Conservation (phyloP, 352 stramenopile species). For the Phytophthora cajani region DNA sequence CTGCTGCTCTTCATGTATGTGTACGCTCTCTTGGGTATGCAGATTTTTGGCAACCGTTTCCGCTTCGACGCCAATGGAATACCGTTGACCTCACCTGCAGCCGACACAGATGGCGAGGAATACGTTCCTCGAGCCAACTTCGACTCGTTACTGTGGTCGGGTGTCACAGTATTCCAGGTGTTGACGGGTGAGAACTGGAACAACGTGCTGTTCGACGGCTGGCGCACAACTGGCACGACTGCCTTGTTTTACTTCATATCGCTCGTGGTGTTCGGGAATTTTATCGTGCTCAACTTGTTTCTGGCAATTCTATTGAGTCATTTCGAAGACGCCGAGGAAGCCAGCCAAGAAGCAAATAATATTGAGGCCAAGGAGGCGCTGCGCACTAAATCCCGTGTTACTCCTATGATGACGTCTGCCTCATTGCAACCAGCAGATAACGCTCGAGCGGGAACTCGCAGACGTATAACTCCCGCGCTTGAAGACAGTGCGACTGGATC, state of each 20-base stretch:
- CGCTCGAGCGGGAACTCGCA: constrained; percentile 4
- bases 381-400: constrained; percentile 44
- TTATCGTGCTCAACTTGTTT: constrained; percentile 93
- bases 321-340: constrained; percentile 74
- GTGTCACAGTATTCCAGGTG: constrained; percentile 81
- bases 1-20: constrained; percentile 96
- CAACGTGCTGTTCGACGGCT: constrained; percentile 87
- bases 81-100: constrained; percentile 33
- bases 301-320: constrained; percentile 91
- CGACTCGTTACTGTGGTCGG: constrained; percentile 70
- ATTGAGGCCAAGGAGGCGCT: constrained; percentile 44
- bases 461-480: constrained; percentile 2
- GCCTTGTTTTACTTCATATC: constrained; percentile 81
- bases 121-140: constrained; percentile 74
- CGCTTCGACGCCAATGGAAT: constrained; percentile 82
- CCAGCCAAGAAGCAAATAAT: constrained; percentile 17
- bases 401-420: constrained; percentile 7
- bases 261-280: constrained; percentile 87
- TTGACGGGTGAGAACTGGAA: constrained; percentile 95
- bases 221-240: constrained; percentile 60
- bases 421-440: constrained; percentile 8
- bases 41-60: constrained; percentile 93
- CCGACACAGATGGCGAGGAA: not conserved
- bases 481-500: not conserved
- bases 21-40: constrained; percentile 91